A percentile compares a stretch with the other conserved stretches of the same genome.
These are phyloP conservation scores for Fomitopsis serialis DNA, from an alignment of 768 basidiomycete species.

Conservation along the genomic window DNA sequence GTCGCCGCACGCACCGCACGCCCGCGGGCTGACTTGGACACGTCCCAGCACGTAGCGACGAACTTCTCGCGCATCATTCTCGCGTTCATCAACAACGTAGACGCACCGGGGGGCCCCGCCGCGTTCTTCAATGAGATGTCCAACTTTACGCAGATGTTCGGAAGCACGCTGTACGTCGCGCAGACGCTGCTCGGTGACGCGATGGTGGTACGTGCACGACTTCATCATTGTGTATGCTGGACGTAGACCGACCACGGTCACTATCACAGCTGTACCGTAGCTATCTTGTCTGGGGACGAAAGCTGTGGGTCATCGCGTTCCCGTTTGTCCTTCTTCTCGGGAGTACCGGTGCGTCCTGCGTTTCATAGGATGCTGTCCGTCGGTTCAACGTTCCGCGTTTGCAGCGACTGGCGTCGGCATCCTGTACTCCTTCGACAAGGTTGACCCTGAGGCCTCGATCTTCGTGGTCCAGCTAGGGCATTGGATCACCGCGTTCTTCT, in stretches of 20 bases:
- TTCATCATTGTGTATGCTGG: not conserved
- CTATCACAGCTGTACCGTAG: slow-evolving; percentile 1
- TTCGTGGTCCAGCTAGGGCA: slow-evolving; percentile 28
- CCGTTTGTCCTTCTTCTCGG: slow-evolving; percentile 25
- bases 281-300: slow-evolving; percentile 9
- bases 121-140: slow-evolving; percentile 30
- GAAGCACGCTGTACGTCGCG: slow-evolving; percentile 30
- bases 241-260: slow-evolving; percentile 15
- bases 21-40: not conserved
- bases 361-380: not conserved
- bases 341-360: slow-evolving; percentile 23
- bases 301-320: slow-evolving; percentile 19
- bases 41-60: slow-evolving; percentile 29
- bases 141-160: slow-evolving; percentile 31
- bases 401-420: slow-evolving; percentile 25
- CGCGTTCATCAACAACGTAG: slow-evolving; percentile 27
- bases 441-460: slow-evolving; percentile 24
- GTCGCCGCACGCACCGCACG: slow-evolving; percentile 17
- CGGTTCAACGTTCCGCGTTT: not conserved
- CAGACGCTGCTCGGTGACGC: slow-evolving; percentile 35
- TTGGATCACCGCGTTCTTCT: slow-evolving; percentile 37
- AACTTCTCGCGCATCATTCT: slow-evolving; percentile 31
- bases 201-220: slow-evolving; percentile 1
- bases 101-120: slow-evolving; percentile 17
- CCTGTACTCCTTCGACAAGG: slow-evolving; percentile 26